These are phyloP conservation scores for Fusarium foetens DNA, from an alignment of 2,329 filamentous ascomycete genomes.

Conservation along the genomic window DNA sequence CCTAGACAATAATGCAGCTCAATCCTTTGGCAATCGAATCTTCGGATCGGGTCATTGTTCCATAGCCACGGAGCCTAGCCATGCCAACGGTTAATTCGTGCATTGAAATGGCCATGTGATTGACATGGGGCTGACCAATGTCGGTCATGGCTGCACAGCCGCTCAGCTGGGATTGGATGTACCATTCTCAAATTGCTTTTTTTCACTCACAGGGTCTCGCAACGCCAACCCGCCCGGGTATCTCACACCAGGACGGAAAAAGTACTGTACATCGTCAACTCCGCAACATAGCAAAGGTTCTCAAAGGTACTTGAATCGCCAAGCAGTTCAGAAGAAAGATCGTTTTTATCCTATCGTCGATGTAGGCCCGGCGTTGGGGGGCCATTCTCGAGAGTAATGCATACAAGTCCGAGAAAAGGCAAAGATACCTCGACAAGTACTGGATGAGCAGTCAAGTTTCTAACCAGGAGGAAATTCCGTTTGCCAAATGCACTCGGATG, in stretches of 20 bases:
- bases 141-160: conserved; percentile 40
- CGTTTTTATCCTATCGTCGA: conserved; percentile 13
- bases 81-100: conserved; percentile 33
- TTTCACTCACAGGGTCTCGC: conserved; percentile 23
- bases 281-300: conserved; percentile 26
- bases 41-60: conserved; percentile 33
- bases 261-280: conserved; percentile 36
- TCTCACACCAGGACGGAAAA: conserved; percentile 34
- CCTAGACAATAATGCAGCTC: conserved; percentile 23
- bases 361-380: conserved; percentile 10
- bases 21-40: conserved; percentile 34
- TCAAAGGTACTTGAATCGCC: conserved; percentile 24
- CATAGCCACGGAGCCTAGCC: conserved; percentile 40
- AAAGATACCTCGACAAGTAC: conserved; percentile 18
- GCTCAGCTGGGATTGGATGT: conserved; percentile 37
- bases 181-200: conserved; percentile 40
- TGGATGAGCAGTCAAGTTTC: conserved; percentile 8
- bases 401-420: conserved; percentile 16
- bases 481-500: conserved; percentile 16
- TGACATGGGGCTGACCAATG: conserved; percentile 41
- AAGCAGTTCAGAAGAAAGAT: conserved; percentile 16
- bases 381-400: conserved; percentile 3
- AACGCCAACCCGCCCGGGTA: conserved; percentile 23
- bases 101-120: conserved; percentile 43
- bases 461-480: conserved; percentile 17